A percentile compares a stretch with the other conserved stretches of the same genome.
These are phyloP conservation scores for carrot (Daucus carota) DNA, from an alignment of 129 eudicot species.

Conservation along the genomic window DH1_v3.0 NC_030382.2:28899001-28899500, in stretches of 20 bases:
- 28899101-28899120: slow-evolving; percentile 73
- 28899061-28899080: slow-evolving; percentile 81
- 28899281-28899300: slow-evolving; percentile 90
- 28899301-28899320: slow-evolving; percentile 61
- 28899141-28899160: slow-evolving; percentile 72
- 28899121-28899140: slow-evolving; percentile 82
- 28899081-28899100: slow-evolving; percentile 83
- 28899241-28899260: slow-evolving; percentile 31
- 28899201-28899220: neutral
- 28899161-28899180: slow-evolving; percentile 75
- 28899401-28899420: neutral
- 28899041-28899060: slow-evolving; percentile 5
- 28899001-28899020: slow-evolving; percentile 3
- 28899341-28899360: slow-evolving; percentile 24
- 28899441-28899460: slow-evolving; percentile 11
- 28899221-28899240: slow-evolving; percentile 15
- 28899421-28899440: neutral
- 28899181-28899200: slow-evolving; percentile 8
- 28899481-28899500: slow-evolving; percentile 83
- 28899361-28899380: slow-evolving; percentile 47
- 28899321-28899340: slow-evolving; percentile 42
- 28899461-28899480: slow-evolving; percentile 55
- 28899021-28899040: too few relatives aligned
- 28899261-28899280: slow-evolving; percentile 88
- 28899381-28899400: neutral